Percentiles rank a stretch among this genome's conserved stretches.
phyloP scores from a whole-genome alignment of 495 filamentous ascomycete genomes.

The Neurospora sublineolata region DNA sequence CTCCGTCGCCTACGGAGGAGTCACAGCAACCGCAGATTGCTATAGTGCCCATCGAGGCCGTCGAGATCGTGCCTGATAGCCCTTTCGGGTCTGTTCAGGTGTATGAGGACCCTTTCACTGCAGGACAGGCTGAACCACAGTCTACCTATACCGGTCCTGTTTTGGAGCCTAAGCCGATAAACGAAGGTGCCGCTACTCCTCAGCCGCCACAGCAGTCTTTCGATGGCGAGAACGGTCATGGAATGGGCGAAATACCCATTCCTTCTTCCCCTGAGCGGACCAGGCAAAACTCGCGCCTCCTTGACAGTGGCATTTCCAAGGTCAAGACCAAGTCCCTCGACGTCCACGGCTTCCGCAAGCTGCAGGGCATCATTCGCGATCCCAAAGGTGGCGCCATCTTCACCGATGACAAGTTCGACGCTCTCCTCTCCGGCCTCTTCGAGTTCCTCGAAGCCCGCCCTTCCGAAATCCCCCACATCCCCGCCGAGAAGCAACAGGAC shows the following conservation, averaged over 20 bases:
- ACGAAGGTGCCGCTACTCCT: slow-evolving; percentile 39
- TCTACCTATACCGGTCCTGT: slow-evolving; percentile 32
- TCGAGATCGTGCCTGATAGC: slow-evolving; percentile 15
- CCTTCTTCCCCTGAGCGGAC: slow-evolving; percentile 36
- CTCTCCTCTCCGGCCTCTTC: slow-evolving; percentile 61
- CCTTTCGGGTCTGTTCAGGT: slow-evolving; percentile 37
- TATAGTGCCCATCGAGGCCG: slow-evolving; percentile 6
- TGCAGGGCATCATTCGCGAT: slow-evolving; percentile 69
- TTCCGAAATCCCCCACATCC: slow-evolving; percentile 21
- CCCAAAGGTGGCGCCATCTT: slow-evolving; percentile 38
- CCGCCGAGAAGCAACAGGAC: slow-evolving; percentile 51
- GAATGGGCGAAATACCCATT: slow-evolving; percentile 6
- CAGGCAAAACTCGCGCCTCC: slow-evolving; percentile 43
- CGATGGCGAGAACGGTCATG: slow-evolving; percentile 7
- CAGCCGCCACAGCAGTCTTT: slow-evolving; percentile 6
- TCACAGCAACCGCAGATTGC: not conserved
- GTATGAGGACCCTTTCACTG: slow-evolving; percentile 50
- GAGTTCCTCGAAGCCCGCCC: slow-evolving; percentile 55
- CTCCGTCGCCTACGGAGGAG: slow-evolving; percentile 5
- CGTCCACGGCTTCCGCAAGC: slow-evolving; percentile 76
- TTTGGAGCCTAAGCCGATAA: slow-evolving; percentile 40
- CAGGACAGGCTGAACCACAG: slow-evolving; percentile 33
- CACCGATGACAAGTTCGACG: slow-evolving; percentile 54
- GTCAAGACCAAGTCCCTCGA: slow-evolving; percentile 63
- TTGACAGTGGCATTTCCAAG: slow-evolving; percentile 66